Base-by-base conservation (phyloP, 768 basidiomycete genomes). In the Aureoboletus auriporus region DNA sequence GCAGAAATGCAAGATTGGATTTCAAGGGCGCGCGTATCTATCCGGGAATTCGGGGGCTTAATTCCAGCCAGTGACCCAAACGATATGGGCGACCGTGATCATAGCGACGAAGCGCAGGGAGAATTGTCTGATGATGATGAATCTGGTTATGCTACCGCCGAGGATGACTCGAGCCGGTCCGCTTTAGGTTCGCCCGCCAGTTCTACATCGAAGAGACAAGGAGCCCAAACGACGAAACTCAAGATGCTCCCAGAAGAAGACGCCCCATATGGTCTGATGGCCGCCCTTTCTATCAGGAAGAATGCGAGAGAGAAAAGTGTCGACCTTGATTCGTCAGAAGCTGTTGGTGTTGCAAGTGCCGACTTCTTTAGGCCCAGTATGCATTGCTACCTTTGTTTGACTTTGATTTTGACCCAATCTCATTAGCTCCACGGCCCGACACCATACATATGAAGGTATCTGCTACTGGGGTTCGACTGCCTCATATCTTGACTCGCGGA, bases 1-100 rank as follows among this genome's bases (percentile, higher is more conserved):
- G 78, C 83, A 49, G 83, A 79, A 44, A 78, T 89, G 39, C 77
- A 81, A 54, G 80, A 86, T 51, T 91, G 89, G 89, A 82, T 91
- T 47, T 73, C 81, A 7, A 84, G 82, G 62, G 88, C 88, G 0
- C 77, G 81, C 43, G 78, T 82, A 50, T 83, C 79, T 33, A 72
- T 89, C 40, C 74, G 80, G 47, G 80, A 84, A 47, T 84, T 87
- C 51, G 84, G 80, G 11, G 78, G 75, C 13, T 79, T 80, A 60
- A 81, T 89, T 49, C 82, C 76, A 31, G 76, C 80, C 51, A 82
- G 78, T 28, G 80, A 80, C 42, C 71, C 78, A 72, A 44, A 65
- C 79, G 78, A 79, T 26, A 73, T 74, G 46, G 75, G 74, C 41
- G 53, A 60, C 16, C 6, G 69, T 16, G 75, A 71, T 6, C 71